Conservation (phyloP, 306 rosid genomes). For the Pyrus pyrifolia region DNA sequence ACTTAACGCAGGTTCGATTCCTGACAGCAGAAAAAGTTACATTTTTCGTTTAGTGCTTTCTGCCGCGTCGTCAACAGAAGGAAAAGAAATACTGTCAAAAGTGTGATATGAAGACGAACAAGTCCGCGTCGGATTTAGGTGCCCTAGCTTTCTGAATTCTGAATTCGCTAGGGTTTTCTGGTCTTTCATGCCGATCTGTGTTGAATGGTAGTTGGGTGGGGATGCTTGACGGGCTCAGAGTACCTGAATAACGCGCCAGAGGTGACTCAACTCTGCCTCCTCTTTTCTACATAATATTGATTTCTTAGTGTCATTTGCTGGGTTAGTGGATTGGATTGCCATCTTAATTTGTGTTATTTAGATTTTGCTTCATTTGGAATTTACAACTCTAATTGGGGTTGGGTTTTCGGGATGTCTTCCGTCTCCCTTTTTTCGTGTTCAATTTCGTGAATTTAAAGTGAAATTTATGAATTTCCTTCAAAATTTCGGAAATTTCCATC, state of each 20-base stretch:
- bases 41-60: background rate
- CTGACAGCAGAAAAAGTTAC: background rate
- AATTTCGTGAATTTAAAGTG: background rate
- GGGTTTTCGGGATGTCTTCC: background rate
- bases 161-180: background rate
- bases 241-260: background rate
- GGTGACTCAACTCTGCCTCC: background rate
- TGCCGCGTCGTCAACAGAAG: background rate
- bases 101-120: background rate
- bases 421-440: background rate
- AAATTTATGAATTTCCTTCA: background rate
- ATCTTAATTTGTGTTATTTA: background rate
- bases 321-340: background rate
- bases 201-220: background rate
- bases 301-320: background rate
- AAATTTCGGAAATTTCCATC: background rate
- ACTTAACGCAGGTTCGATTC: background rate
- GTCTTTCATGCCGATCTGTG: background rate
- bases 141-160: background rate
- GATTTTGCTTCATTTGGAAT: background rate
- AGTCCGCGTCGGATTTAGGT: background rate
- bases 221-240: background rate
- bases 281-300: background rate
- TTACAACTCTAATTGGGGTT: background rate
- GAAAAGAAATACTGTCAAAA: background rate